Percentiles rank a stretch among this genome's conserved stretches.
Conservation (phyloP, 164 flowering plant species). For the Hamamelis virginiana region DNA sequence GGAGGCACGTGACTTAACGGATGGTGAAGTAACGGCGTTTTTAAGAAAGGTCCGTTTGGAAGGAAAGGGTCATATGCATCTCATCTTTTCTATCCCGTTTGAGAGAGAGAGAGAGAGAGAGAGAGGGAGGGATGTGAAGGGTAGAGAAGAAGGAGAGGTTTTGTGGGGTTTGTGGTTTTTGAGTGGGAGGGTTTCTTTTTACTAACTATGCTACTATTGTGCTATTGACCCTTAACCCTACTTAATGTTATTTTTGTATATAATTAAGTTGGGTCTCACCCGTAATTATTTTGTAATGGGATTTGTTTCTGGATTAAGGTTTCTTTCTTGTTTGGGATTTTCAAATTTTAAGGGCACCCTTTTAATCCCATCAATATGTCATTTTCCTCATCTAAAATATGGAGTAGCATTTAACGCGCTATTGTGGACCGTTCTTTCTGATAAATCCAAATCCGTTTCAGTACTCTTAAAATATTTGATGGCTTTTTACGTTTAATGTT, state of each 20-base stretch:
- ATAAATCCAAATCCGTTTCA: too few relatives aligned
- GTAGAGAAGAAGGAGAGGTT: neutral
- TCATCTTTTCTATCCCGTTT: neutral
- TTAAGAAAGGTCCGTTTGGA: constrained; percentile 9
- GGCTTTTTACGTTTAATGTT: too few relatives aligned
- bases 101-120: constrained; percentile 1
- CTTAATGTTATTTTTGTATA: neutral
- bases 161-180: neutral
- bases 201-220: neutral
- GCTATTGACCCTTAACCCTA: constrained; percentile 20
- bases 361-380: neutral
- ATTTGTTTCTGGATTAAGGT: neutral
- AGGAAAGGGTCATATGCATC: constrained; percentile 4
- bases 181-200: constrained; percentile 2
- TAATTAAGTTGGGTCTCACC: constrained; percentile 1
- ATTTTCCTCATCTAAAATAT: too few relatives aligned
- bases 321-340: constrained; percentile 9
- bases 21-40: constrained; percentile 23
- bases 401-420: too few relatives aligned
- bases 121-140: constrained; percentile 2
- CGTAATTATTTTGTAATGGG: constrained; percentile 8
- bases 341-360: neutral
- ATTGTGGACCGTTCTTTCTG: too few relatives aligned
- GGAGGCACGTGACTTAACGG: constrained; percentile 29
- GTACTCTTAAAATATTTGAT: too few relatives aligned